Conservation (phyloP, 1,139 yeast species). For the Yamadazyma songkhlaensis region DNA sequence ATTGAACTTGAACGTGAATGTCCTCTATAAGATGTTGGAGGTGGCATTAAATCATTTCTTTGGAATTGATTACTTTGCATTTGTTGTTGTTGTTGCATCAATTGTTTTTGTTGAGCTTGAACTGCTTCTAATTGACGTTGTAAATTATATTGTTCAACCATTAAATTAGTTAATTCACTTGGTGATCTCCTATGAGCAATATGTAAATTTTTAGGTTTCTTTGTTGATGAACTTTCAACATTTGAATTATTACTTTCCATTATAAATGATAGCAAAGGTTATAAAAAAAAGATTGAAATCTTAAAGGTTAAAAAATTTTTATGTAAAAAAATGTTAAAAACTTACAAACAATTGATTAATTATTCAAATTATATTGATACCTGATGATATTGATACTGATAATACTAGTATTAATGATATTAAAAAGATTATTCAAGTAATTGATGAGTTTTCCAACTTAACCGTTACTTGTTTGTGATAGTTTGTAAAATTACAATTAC, state of each 20-base stretch:
- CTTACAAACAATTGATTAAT: no score
- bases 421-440: no score
- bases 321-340: no score
- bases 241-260: slow-evolving; percentile 4
- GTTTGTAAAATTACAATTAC: no score
- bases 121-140: slow-evolving; percentile 91
- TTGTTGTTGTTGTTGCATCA: slow-evolving; percentile 57
- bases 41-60: slow-evolving; percentile 25
- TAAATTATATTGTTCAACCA: slow-evolving; percentile 90
- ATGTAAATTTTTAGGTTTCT: slow-evolving; percentile 48
- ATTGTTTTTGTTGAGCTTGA: slow-evolving; percentile 89
- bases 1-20: slow-evolving; percentile 39
- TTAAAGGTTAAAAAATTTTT: no score
- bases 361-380: no score
- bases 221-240: slow-evolving; percentile 3
- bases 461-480: no score
- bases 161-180: slow-evolving; percentile 87
- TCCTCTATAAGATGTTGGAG: slow-evolving; percentile 22
- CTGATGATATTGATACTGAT: no score
- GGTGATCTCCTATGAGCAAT: slow-evolving; percentile 96
- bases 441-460: not conserved
- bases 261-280: not conserved
- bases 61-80: slow-evolving; percentile 16
- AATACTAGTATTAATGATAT: no score
- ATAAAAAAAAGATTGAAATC: not conserved